Evolutionary conservation across 2,329 filamentous ascomycete genomes (phyloP).

Genomic region (Aureobasidium sp.): DNA sequence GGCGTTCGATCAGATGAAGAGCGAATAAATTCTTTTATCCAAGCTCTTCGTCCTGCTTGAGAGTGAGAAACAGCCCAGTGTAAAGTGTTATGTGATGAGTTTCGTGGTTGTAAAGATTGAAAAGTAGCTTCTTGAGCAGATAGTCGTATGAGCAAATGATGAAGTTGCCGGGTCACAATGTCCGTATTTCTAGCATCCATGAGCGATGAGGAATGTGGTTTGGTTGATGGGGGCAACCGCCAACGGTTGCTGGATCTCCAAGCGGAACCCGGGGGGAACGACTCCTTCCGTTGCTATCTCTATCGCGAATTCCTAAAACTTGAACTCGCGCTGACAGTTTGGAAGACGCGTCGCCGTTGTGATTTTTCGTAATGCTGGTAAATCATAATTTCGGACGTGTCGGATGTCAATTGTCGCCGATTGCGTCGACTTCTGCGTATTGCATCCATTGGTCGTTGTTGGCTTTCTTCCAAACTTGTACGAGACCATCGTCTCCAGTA

Average conservation of each 20-base stretch:
- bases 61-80: neutral
- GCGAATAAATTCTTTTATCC: neutral
- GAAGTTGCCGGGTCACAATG: constrained; percentile 1
- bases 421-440: constrained; percentile 42
- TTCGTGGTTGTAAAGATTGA: neutral
- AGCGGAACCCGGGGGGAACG: neutral
- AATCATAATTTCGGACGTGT: neutral
- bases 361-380: too few relatives aligned
- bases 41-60: neutral
- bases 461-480: constrained; percentile 45
- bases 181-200: constrained; percentile 12
- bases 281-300: constrained; percentile 4
- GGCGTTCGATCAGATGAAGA: neutral
- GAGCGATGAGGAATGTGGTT: constrained; percentile 6
- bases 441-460: constrained; percentile 43
- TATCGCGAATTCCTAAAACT: neutral
- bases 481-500: constrained; percentile 66
- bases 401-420: constrained; percentile 16
- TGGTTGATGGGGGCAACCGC: constrained; percentile 11
- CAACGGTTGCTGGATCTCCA: neutral
- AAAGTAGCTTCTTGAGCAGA: neutral
- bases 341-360: neutral
- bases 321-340: neutral
- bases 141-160: constrained; percentile 6
- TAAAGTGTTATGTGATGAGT: neutral